Conservation (phyloP, 2,329 filamentous ascomycete genomes). For the Clonostachys sp. region DNA sequence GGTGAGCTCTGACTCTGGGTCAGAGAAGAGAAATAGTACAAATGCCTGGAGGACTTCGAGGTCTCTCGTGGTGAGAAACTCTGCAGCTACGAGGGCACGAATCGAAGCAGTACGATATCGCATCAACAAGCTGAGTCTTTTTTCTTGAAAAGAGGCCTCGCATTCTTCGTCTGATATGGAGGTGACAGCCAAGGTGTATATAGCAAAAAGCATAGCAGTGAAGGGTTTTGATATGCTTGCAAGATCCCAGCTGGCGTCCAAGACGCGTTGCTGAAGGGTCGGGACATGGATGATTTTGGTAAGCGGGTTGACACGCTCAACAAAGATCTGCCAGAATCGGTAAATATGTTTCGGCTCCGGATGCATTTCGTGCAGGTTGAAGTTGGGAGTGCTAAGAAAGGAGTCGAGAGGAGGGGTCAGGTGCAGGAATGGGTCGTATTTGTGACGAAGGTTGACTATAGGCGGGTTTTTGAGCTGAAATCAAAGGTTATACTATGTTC, state of each 20-base stretch:
- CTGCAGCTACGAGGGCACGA: constrained; percentile 13
- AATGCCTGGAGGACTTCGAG: constrained; percentile 22
- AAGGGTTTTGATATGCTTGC: constrained; percentile 7
- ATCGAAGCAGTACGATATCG: constrained; percentile 14
- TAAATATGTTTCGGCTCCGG: constrained; percentile 21
- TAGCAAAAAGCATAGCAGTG: constrained; percentile 15
- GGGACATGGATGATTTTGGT: constrained; percentile 23
- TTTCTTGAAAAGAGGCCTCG: constrained; percentile 6
- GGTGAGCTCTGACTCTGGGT: constrained; percentile 18
- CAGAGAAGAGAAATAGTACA: constrained; percentile 17
- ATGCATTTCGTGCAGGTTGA: constrained; percentile 7
- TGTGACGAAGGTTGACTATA: constrained; percentile 7
- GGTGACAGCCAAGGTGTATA: constrained; percentile 16
- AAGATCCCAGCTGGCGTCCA: constrained; percentile 19
- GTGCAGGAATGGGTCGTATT: constrained; percentile 11
- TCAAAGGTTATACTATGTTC: not conserved
- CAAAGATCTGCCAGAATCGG: constrained; percentile 22
- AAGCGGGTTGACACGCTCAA: constrained; percentile 22
- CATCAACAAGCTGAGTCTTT: constrained; percentile 5
- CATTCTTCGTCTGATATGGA: constrained; percentile 11
- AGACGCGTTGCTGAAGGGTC: constrained; percentile 18
- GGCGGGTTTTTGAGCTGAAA: constrained; percentile 14
- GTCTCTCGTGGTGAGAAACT: constrained; percentile 16
- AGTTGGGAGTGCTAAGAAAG: not conserved
- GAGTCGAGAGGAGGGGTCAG: constrained; percentile 4